Percentiles rank a stretch among this genome's conserved stretches.
These are phyloP conservation scores for Arachnopeziza araneosa DNA, from an alignment of 2,329 filamentous ascomycete genomes.

Conservation along the genomic window DNA sequence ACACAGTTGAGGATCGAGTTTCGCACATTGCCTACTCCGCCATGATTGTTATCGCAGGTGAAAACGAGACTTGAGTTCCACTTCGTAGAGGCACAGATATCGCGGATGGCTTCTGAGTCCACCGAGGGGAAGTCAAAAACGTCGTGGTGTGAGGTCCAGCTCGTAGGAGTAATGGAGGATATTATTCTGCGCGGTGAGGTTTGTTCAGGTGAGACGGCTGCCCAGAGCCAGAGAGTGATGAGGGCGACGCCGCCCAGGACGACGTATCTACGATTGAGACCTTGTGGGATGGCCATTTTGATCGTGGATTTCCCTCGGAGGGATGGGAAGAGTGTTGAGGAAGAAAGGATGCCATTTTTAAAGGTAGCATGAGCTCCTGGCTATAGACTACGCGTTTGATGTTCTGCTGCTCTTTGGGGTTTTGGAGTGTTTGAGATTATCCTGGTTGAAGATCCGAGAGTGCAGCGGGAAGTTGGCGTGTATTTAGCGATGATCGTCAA, in stretches of 20 bases:
- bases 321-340: background rate
- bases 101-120: conserved; percentile 32
- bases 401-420: background rate
- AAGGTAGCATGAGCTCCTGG: background rate
- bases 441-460: background rate
- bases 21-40: conserved; percentile 36
- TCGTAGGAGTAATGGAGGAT: conserved; percentile 4
- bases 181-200: conserved; percentile 1
- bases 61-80: conserved; percentile 35
- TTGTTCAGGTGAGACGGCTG: conserved; percentile 13
- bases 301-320: background rate
- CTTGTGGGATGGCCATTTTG: conserved; percentile 2
- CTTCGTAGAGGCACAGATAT: conserved; percentile 29
- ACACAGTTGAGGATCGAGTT: conserved; percentile 39
- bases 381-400: background rate
- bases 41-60: conserved; percentile 36
- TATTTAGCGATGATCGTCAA: background rate
- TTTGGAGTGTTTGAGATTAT: background rate
- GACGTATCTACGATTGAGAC: conserved; percentile 14
- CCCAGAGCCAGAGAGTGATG: conserved; percentile 20
- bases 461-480: background rate
- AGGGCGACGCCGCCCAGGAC: conserved; percentile 12
- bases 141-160: conserved; percentile 10
- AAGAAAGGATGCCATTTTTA: background rate
- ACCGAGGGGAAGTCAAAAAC: conserved; percentile 35